phyloP scores from a whole-genome alignment of 2,329 filamentous ascomycete species.

The Penicillium sp. region DNA sequence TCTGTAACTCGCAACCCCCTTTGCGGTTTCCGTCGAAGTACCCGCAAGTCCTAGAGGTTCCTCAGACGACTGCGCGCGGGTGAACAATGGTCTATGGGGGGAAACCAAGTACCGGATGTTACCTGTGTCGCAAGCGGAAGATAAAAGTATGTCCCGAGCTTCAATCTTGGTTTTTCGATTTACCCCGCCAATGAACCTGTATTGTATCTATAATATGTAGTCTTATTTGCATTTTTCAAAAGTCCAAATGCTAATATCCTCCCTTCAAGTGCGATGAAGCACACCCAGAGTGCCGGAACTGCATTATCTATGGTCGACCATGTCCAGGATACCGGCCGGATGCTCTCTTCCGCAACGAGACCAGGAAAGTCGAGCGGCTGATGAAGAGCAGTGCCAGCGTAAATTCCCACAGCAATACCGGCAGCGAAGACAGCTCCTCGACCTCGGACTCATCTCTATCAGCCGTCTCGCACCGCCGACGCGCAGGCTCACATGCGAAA shows the following conservation, averaged over 20 bases:
- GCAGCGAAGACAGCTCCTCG: background rate
- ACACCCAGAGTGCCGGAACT: constrained; percentile 37
- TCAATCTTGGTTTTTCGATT: background rate
- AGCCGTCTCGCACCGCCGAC: background rate
- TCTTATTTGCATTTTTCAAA: background rate
- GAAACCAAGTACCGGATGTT: constrained; percentile 41
- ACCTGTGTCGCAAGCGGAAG: constrained; percentile 41
- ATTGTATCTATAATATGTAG: background rate
- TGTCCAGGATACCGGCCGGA: constrained; percentile 40
- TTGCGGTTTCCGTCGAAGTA: background rate
- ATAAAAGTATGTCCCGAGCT: constrained; percentile 35
- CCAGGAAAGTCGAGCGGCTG: constrained; percentile 28
- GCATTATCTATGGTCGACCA: constrained; percentile 34
- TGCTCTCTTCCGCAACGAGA: constrained; percentile 38
- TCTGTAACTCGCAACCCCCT: background rate
- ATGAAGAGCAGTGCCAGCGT: constrained; percentile 22
- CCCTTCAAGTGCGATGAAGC: constrained; percentile 38
- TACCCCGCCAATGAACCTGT: background rate
- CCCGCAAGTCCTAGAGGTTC: background rate
- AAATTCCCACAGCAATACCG: background rate
- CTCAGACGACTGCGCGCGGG: background rate
- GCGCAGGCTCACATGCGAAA: background rate
- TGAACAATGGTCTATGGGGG: constrained; percentile 43
- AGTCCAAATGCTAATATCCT: background rate
- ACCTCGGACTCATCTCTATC: constrained; percentile 3